Conservation (phyloP, 192 early-diverging fungal species). For the Haplosporangium gracile region DNA sequence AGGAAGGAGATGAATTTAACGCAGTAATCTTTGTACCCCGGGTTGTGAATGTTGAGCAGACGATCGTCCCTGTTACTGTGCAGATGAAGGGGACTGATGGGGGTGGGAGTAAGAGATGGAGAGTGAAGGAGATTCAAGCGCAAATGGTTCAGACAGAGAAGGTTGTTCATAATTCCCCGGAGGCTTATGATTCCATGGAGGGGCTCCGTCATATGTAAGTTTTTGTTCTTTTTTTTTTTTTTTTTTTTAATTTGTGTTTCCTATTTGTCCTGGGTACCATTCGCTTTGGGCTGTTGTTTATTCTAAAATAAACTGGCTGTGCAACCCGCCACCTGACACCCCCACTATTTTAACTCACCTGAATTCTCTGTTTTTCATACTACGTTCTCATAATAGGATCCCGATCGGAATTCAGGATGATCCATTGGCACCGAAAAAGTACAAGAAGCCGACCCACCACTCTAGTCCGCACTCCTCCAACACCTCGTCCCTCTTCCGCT, state of each 20-base stretch:
- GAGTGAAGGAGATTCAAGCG: constrained; percentile 9
- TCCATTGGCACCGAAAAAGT: neutral
- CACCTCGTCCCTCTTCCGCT: no score
- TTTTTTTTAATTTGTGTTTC: neutral
- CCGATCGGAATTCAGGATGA: neutral
- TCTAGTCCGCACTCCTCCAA: no score
- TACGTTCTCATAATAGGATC: neutral
- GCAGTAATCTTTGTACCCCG: neutral
- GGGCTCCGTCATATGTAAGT: neutral
- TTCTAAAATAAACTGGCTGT: no score
- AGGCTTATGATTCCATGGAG: neutral
- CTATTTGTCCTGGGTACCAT: neutral
- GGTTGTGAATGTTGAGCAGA: neutral
- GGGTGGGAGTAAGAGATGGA: neutral
- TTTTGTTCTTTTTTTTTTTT: neutral
- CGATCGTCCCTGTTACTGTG: neutral
- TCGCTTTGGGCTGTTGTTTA: neutral
- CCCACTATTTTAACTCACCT: neutral
- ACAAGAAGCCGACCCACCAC: neutral
- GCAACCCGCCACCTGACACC: no score
- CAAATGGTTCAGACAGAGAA: constrained; percentile 11
- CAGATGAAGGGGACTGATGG: neutral
- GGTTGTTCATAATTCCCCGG: neutral
- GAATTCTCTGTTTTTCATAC: no score
- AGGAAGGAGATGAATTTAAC: neutral